Conservation (phyloP, 106 monocot genomes). For the Dendrobium officinale region DNA sequence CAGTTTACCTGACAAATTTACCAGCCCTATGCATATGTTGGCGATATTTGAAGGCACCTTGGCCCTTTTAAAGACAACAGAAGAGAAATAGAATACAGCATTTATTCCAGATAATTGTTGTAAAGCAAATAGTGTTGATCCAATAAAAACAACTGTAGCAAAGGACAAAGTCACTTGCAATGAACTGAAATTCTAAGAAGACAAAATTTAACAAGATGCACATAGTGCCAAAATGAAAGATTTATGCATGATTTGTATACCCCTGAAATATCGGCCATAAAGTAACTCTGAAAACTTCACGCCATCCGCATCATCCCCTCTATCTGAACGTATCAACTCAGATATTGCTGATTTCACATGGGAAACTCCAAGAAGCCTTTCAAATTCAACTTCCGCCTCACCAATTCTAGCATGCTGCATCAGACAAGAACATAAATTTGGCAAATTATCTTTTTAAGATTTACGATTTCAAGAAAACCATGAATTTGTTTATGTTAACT, state of each 20-base stretch:
- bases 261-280: constrained; percentile 73
- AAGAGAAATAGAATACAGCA: constrained; percentile 96
- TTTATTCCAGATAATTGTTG: constrained; percentile 99
- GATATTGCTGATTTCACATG: constrained; percentile 78
- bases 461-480: neutral
- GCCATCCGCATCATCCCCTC: constrained; percentile 70
- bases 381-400: constrained; percentile 86
- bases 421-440: neutral
- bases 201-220: neutral
- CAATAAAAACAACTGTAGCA: constrained; percentile 93
- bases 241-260: constrained; percentile 17
- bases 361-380: constrained; percentile 63
- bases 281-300: constrained; percentile 73
- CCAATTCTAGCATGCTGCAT: constrained; percentile 67
- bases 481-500: neutral
- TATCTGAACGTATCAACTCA: constrained; percentile 64
- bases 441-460: neutral
- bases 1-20: constrained; percentile 77
- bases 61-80: constrained; percentile 74
- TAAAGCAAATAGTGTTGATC: constrained; percentile 89
- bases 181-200: constrained; percentile 25
- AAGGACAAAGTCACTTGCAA: constrained; percentile 43
- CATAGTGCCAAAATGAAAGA: constrained; percentile 1
- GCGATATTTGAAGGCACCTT: constrained; percentile 77
- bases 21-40: constrained; percentile 73